A percentile compares a stretch with the other conserved stretches of the same genome.
phyloP scores from a whole-genome alignment of 805 yeast species.

The Kazachstania taianensis region DNA sequence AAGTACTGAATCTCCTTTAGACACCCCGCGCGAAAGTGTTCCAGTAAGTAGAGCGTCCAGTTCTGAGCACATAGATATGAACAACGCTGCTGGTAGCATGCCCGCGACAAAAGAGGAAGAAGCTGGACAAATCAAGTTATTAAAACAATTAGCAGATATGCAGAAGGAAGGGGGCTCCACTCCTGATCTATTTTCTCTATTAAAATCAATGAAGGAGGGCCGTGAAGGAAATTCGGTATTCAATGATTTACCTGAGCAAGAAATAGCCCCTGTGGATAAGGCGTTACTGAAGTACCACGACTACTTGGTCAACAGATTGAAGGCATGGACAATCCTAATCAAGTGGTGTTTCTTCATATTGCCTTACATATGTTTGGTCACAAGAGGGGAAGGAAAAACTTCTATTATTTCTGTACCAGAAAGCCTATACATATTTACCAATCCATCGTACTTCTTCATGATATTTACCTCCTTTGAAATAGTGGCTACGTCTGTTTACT shows the following conservation, averaged over 20 bases:
- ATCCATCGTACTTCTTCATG: conserved; percentile 27
- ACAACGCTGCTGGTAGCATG: background rate
- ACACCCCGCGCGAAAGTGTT: conserved; percentile 5
- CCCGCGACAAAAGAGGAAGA: background rate
- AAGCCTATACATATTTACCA: conserved; percentile 6
- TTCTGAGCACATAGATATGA: background rate
- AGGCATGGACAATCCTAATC: conserved; percentile 22
- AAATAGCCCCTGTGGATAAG: conserved; percentile 16
- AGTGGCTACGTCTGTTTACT: conserved; percentile 26
- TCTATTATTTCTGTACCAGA: conserved; percentile 4
- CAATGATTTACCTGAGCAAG: conserved; percentile 1
- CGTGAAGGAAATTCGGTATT: conserved; percentile 4
- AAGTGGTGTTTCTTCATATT: conserved; percentile 25
- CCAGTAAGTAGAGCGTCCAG: conserved; percentile 1
- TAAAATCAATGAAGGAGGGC: conserved; percentile 14
- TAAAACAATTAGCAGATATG: conserved; percentile 22
- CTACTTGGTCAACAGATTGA: conserved; percentile 21
- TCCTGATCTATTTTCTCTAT: conserved; percentile 20
- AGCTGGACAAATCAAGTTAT: conserved; percentile 14
- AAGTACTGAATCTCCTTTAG: conserved; percentile 29
- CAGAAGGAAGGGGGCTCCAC: conserved; percentile 14
- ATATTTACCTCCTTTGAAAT: conserved; percentile 28
- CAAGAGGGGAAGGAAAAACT: conserved; percentile 9
- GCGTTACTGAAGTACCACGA: conserved; percentile 21
- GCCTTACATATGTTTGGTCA: conserved; percentile 25